Evolutionary conservation across 371 early-diverging fungal genomes (phyloP), one percentile per base, ranked within the genome.

Genomic region (Mucor mucedo): DNA sequence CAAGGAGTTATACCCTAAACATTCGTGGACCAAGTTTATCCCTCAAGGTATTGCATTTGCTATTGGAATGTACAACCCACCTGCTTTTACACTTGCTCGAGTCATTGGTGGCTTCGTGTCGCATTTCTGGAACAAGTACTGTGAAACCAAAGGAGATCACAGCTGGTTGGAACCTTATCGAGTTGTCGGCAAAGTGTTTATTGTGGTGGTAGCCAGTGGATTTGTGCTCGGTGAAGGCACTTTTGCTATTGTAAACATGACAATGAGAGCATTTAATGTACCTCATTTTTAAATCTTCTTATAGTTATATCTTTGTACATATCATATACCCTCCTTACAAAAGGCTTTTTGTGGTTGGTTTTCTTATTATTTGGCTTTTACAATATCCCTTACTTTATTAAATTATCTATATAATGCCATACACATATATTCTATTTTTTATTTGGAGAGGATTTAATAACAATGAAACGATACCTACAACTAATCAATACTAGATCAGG

Each of bases 191-290:
- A 75, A 86, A 49, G 87, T 91, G 7, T 73, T 90, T 58, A 82
- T 87, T 60, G 88, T 92, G 30, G 87, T 93, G 14, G 68, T 91
- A 5, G 93, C 91, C 9, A 86, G 86, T 56, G 93, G 93, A 0
- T 89, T 93, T 76, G 93, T 93, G 0, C 75, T 93, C 5, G 93
- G 93, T n/a, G 93, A 93, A 67, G 93, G 93, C 27, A 89, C 91
- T 0, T 77, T 90, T 63, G 82, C 87, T 27, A 76, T 88, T 53
- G 80, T 83, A 9, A 84, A 83, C 47, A 75, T 88, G 65, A 69
- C 79, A 16, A 68, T 82, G 75, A 69, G 75, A 13, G 80, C 83
- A 5, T 63, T 56, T 32, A 62, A 69, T 60, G 80, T 79, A n/a
- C 80, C 83, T 33, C 79, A 80, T 39, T 68, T 70, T 41, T 82